Percentiles rank a stretch among this genome's conserved stretches.
Conservation (phyloP, 352 stramenopile genomes). For the Phytophthora syringae region DNA sequence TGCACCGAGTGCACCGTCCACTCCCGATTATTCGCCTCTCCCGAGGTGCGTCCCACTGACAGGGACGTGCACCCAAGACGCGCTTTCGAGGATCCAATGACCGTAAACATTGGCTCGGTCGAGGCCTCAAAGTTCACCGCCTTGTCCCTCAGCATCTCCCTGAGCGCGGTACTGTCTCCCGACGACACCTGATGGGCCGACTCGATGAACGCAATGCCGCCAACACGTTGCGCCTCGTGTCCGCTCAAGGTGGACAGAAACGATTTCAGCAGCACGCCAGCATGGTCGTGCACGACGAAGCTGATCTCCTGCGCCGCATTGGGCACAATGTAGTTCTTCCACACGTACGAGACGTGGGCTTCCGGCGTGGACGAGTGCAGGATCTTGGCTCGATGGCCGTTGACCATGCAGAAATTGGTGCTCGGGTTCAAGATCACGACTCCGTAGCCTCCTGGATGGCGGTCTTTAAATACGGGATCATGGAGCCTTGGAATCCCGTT, state of each 20-base stretch:
- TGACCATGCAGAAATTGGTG: constrained; percentile 81
- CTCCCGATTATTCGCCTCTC: constrained; percentile 75
- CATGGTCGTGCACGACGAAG: constrained; percentile 81
- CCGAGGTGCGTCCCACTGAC: constrained; percentile 75
- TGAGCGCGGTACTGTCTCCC: constrained; percentile 52
- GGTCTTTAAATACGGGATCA: constrained; percentile 90
- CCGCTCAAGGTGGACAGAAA: constrained; percentile 66
- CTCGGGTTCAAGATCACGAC: constrained; percentile 87
- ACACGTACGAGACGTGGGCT: constrained; percentile 84
- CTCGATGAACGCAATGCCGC: constrained; percentile 88
- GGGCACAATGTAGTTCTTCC: constrained; percentile 88
- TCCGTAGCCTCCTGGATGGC: constrained; percentile 83
- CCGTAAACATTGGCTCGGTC: constrained; percentile 82
- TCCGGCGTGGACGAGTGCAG: constrained; percentile 79
- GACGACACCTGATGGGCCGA: constrained; percentile 78
- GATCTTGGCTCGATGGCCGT: constrained; percentile 85
- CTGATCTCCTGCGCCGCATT: constrained; percentile 86
- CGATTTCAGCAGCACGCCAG: constrained; percentile 72
- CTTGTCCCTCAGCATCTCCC: constrained; percentile 70
- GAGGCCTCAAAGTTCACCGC: constrained; percentile 88
- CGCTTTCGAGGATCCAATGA: constrained; percentile 76
- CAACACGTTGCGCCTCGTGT: constrained; percentile 68
- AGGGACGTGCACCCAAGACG: constrained; percentile 78
- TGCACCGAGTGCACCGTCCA: constrained; percentile 89
- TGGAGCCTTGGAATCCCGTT: constrained; percentile 85